Evolutionary conservation across 2,329 filamentous ascomycete genomes (phyloP).

Genomic region (Myotisia sp.): DNA sequence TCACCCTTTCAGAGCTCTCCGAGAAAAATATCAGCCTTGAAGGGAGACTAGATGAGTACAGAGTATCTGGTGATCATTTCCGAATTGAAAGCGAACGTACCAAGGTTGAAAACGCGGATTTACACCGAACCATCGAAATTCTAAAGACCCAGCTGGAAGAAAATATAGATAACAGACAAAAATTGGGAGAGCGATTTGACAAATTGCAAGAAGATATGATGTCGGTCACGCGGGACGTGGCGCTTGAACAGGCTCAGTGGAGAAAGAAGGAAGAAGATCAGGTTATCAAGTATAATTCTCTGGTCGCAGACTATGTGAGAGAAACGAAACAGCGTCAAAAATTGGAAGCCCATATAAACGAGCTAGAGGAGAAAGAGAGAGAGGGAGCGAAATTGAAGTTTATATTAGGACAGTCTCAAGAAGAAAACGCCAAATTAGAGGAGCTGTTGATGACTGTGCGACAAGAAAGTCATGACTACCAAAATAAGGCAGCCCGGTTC

Average conservation of each 20-base stretch:
- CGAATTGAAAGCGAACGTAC: conserved; percentile 44
- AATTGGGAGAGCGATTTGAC: conserved; percentile 70
- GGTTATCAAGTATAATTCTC: conserved; percentile 38
- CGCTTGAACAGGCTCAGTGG: conserved; percentile 66
- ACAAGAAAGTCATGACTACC: conserved; percentile 51
- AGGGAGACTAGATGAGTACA: conserved; percentile 50
- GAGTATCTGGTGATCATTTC: conserved; percentile 45
- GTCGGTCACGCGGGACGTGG: conserved; percentile 60
- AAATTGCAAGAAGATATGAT: conserved; percentile 79
- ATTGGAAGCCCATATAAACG: conserved; percentile 45
- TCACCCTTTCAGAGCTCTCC: conserved; percentile 39
- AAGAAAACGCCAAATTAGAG: conserved; percentile 50
- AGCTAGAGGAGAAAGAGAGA: conserved; percentile 56
- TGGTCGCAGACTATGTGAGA: conserved; percentile 47
- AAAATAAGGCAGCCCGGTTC: conserved; percentile 52
- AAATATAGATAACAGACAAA: conserved; percentile 69
- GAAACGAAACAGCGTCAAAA: conserved; percentile 51
- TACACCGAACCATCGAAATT: conserved; percentile 58
- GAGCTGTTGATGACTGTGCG: conserved; percentile 37
- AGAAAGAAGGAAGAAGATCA: conserved; percentile 53
- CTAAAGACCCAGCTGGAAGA: conserved; percentile 70
- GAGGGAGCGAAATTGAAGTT: conserved; percentile 66
- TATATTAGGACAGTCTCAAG: conserved; percentile 52
- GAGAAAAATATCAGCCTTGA: conserved; percentile 48
- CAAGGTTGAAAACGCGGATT: conserved; percentile 52